A percentile compares a stretch with the other conserved stretches of the same genome.
These are phyloP conservation scores for Fusarium sp. DNA, from an alignment of 2,329 filamentous ascomycete genomes.

Conservation along the genomic window DNA sequence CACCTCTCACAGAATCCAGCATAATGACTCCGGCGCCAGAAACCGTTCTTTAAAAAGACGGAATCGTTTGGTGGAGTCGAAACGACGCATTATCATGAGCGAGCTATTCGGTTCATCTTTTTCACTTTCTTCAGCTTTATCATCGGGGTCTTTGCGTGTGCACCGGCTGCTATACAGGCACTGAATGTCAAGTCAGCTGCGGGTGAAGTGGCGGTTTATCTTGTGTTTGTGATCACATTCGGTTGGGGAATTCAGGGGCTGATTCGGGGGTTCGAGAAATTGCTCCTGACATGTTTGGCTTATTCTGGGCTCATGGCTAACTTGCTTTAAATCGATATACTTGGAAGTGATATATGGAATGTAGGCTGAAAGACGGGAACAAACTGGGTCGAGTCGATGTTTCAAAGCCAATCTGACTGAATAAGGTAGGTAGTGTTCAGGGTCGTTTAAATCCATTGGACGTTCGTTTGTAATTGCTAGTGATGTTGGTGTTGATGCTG, in stretches of 20 bases:
- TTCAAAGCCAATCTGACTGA: too few relatives aligned
- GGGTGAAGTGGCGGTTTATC: constrained; percentile 28
- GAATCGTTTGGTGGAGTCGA: not conserved
- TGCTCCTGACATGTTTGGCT: constrained; percentile 15
- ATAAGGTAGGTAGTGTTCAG: too few relatives aligned
- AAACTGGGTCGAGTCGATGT: too few relatives aligned
- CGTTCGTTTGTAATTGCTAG: not conserved
- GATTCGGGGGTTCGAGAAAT: constrained; percentile 17
- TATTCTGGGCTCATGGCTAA: constrained; percentile 24
- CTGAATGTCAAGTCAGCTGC: constrained; percentile 22
- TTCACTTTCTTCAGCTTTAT: constrained; percentile 17
- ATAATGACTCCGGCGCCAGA: constrained; percentile 11
- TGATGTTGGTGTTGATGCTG: not conserved
- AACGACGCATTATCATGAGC: constrained; percentile 3
- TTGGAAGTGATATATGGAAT: not conserved
- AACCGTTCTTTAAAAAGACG: not conserved
- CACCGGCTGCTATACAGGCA: constrained; percentile 29
- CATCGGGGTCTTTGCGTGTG: constrained; percentile 17
- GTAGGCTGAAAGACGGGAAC: not conserved
- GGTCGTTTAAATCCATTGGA: not conserved
- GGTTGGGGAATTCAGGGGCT: constrained; percentile 22
- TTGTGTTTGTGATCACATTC: constrained; percentile 31
- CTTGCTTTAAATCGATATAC: constrained; percentile 5
- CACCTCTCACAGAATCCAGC: not conserved
- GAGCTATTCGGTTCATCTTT: not conserved